Base-by-base conservation (phyloP, 2,329 filamentous ascomycete species). In the Cephalotrichum gorgonifer region DNA sequence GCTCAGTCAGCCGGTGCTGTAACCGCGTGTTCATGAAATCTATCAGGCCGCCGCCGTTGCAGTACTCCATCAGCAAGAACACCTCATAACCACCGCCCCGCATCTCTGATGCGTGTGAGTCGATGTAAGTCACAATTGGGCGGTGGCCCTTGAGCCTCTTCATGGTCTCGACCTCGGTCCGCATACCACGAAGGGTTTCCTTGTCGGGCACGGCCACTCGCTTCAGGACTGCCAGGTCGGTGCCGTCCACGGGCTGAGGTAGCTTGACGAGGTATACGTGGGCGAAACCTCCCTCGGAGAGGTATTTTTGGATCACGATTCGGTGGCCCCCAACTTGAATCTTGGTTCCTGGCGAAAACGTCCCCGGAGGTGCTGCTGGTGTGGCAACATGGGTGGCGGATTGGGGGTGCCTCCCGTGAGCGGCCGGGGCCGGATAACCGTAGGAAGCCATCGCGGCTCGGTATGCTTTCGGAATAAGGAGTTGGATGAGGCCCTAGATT, bases 1-100 rank as follows among this genome's bases (percentile, higher is more conserved):
- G 91, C 71, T 98, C 93, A 31, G 91, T 98, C 66, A 98, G 75
- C 46, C 93, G 86, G 65, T 98, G 90, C 69, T 98, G 93, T 59
- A 98, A 72, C 48, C 93, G 81, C 31, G 93, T 98, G 69, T 98
- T 98, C 93, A 98, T 98, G 65, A 97, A 98, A 70, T 98, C 93
- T 64, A 98, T 98, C 63, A 98, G 71, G 31, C 93, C 91, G 55
- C 93, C 93, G 46, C 93, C 93, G 60, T 86, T 82, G 70, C 93
- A 98, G 67, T 85, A 96, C 64, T 98, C 93, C 93, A 98, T 98
- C 55, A 98, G 82, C 61, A 98, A 67, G 61, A 98, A 98, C 51
- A 98, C 93, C 72, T 98, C 93, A 65, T 95, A 98, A 51, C 93
- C 93, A 39, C 90, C 90, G 47, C 86, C 88, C 59, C 87, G 85